Conservation (phyloP, 2,329 filamentous ascomycete species). For the Fusarium sp. region DNA sequence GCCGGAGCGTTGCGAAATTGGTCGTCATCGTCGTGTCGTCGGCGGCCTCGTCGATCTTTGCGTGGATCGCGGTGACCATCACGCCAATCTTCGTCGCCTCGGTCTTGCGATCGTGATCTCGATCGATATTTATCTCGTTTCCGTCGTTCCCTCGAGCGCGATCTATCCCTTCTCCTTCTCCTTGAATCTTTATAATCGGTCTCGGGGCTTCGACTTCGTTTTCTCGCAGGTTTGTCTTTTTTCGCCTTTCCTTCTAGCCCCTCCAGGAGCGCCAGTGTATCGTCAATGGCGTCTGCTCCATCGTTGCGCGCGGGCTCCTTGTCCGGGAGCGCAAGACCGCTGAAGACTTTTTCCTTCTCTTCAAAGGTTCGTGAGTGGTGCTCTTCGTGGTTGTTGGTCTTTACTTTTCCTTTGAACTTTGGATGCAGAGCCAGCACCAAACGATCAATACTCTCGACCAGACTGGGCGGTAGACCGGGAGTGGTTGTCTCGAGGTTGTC, state of each 20-base stretch:
- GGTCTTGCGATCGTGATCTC: slow-evolving; percentile 52
- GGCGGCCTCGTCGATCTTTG: slow-evolving; percentile 51
- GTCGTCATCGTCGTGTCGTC: slow-evolving; percentile 63
- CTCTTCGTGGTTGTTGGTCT: slow-evolving; percentile 53
- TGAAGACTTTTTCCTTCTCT: slow-evolving; percentile 89
- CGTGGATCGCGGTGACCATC: slow-evolving; percentile 48
- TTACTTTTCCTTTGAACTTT: slow-evolving; percentile 75
- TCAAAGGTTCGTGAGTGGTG: slow-evolving; percentile 61
- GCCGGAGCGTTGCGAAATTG: slow-evolving; percentile 73
- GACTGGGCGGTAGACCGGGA: slow-evolving; percentile 83
- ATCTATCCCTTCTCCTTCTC: slow-evolving; percentile 54
- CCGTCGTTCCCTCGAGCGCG: slow-evolving; percentile 56
- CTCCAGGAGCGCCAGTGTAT: slow-evolving; percentile 93
- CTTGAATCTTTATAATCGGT: slow-evolving; percentile 58
- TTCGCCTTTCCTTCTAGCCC: slow-evolving; percentile 77
- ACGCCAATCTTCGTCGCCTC: slow-evolving; percentile 60
- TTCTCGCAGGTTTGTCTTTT: slow-evolving; percentile 61
- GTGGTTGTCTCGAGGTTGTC: slow-evolving; percentile 68
- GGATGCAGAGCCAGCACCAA: slow-evolving; percentile 91
- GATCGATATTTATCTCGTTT: slow-evolving; percentile 51
- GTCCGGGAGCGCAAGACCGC: slow-evolving; percentile 88
- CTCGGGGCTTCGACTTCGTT: slow-evolving; percentile 69
- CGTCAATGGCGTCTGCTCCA: slow-evolving; percentile 79
- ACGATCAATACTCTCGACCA: slow-evolving; percentile 92
- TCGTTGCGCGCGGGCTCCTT: slow-evolving; percentile 60